Base-by-base conservation (phyloP, 345 rosid genomes). In the Eucalyptus sideroxylon region DNA sequence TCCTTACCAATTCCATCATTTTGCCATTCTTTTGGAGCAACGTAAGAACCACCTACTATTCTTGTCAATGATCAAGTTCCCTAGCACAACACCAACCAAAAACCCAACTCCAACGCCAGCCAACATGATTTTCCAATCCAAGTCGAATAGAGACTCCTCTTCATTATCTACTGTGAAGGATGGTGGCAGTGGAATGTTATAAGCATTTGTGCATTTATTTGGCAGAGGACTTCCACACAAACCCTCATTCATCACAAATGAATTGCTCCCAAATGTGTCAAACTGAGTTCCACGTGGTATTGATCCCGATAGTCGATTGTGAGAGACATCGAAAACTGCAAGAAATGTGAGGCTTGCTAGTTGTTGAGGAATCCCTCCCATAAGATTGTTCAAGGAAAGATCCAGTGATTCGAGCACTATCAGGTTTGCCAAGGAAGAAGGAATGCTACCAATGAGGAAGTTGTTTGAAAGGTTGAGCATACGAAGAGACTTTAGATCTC, bases 401-500 rank as follows among this genome's bases (percentile, higher is more conserved):
- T 69, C 44, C 13, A 69, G 1, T 34, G 81, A 69, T 37, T 69
- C 24, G 12, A 69, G 44, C 7, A 34, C 2, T 9, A 0, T 69
- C 4, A 69, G 2, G 81, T 69, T 69, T 3, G 81, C 81, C 7
- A 69, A 34, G 81, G 81, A 34, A 34, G 44, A 4, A 69, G 81
- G 81, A 3, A 69, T 31, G 13, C 24, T 0, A 31, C 81, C 44
- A 1, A 0, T 69, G 21, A 69, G 13, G 13, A 5, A 34, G 1
- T 69, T 69, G 44, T 69, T 69, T 69, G 81, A 69, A 69, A 69
- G 81, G 81, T 69, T 34, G 14, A 69, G 81, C 24, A 69, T 17
- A 17, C 4, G 2, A 69, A 69, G 81, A 3, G 26, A 69, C 26
- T 34, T 34, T 1, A 69, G 4, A 34, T 69, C 26, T 34, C 81